Evolutionary conservation across 106 monocot genomes (phyloP).

Genomic region (Iris macrosiphon): DNA sequence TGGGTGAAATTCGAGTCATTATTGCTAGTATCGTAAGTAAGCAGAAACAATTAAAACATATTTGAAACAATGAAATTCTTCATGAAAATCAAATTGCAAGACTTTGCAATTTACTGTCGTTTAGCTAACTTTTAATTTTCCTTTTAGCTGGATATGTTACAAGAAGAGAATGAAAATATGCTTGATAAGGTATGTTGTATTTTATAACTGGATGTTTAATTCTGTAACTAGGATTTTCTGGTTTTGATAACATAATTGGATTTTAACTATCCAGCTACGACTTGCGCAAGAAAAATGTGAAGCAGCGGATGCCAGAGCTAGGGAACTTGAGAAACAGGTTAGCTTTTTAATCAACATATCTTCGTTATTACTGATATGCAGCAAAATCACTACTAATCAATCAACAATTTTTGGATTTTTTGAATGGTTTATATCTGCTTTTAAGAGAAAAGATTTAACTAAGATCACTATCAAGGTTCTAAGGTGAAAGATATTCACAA

Average conservation of each 20-base stretch:
- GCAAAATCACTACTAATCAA: not conserved
- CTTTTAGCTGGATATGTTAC: conserved; percentile 92
- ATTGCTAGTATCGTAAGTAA: not conserved
- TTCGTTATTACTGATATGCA: not conserved
- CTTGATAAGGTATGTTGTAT: conserved; percentile 58
- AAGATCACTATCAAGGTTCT: no score
- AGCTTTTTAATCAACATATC: not conserved
- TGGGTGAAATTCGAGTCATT: not conserved
- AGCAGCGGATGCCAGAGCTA: conserved; percentile 72
- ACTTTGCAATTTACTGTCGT: not conserved
- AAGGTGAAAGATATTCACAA: no score
- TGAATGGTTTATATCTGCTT: no score
- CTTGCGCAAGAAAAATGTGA: conserved; percentile 63
- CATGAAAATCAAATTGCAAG: not conserved
- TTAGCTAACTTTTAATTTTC: not conserved
- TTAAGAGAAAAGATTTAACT: no score
- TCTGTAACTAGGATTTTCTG: not conserved
- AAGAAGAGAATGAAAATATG: conserved; percentile 91
- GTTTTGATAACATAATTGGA: not conserved
- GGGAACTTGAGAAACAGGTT: conserved; percentile 93
- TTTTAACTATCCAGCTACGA: conserved; percentile 38
- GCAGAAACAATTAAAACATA: not conserved
- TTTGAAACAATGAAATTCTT: not conserved
- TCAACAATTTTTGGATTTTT: no score
- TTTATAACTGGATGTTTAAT: no score